Evolutionary conservation across 2,329 filamentous ascomycete genomes (phyloP).

Genomic region (Cordyceps cicadae): DNA sequence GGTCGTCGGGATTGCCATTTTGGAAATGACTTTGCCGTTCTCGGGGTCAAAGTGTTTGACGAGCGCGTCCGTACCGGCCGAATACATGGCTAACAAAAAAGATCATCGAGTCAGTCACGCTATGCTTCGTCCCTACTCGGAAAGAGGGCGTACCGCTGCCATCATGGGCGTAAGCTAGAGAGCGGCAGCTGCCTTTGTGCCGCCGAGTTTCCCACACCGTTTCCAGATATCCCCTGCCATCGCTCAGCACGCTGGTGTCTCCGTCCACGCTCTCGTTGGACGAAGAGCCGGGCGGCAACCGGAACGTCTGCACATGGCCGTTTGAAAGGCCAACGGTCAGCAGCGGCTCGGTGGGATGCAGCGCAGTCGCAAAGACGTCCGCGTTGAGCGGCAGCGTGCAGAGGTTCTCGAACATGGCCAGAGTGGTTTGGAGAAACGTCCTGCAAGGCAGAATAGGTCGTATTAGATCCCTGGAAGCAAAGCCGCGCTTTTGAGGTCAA

Average conservation of each 20-base stretch:
- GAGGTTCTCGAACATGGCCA: slow-evolving; percentile 76
- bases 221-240: slow-evolving; percentile 68
- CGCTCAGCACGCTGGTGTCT: slow-evolving; percentile 41
- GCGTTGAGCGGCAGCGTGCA: slow-evolving; percentile 79
- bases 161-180: slow-evolving; percentile 69
- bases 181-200: slow-evolving; percentile 90
- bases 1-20: slow-evolving; percentile 64
- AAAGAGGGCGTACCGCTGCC: slow-evolving; percentile 53
- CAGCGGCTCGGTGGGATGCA: slow-evolving; percentile 78
- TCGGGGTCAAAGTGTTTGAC: slow-evolving; percentile 49
- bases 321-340: slow-evolving; percentile 77
- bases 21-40: slow-evolving; percentile 65
- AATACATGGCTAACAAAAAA: slow-evolving; percentile 48
- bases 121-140: background rate
- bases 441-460: background rate
- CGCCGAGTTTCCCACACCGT: slow-evolving; percentile 78
- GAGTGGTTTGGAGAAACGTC: background rate
- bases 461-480: background rate
- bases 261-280: slow-evolving; percentile 43
- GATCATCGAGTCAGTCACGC: slow-evolving; percentile 7
- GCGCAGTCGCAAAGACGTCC: slow-evolving; percentile 80
- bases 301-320: slow-evolving; percentile 79
- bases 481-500: background rate
- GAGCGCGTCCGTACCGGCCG: slow-evolving; percentile 52
- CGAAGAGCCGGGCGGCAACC: slow-evolving; percentile 50